phyloP scores from a whole-genome alignment of 495 filamentous ascomycete genomes.

The Penicillium paradoxum region DNA sequence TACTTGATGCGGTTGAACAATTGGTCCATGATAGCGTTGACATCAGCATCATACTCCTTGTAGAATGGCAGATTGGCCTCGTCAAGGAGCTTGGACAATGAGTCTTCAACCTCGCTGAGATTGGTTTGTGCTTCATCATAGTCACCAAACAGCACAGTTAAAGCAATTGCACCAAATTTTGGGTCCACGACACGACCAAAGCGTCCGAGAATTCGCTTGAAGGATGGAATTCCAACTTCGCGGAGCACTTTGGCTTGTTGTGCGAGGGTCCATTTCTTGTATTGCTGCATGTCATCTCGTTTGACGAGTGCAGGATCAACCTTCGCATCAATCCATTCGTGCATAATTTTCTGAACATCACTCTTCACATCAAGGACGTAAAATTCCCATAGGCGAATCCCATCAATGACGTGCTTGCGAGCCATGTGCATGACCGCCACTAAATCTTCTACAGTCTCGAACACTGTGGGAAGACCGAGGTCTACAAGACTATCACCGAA shows the following conservation, averaged over 20 bases:
- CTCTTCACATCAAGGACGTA: constrained; percentile 77
- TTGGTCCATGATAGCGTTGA: constrained; percentile 78
- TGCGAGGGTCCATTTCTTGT: constrained; percentile 49
- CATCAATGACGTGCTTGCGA: constrained; percentile 71
- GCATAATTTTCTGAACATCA: constrained; percentile 61
- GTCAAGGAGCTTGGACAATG: constrained; percentile 62
- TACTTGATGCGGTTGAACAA: constrained; percentile 93
- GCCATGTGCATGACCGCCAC: constrained; percentile 76
- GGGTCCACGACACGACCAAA: constrained; percentile 67
- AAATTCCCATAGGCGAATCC: constrained; percentile 85
- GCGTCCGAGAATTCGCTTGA: constrained; percentile 70
- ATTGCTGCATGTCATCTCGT: constrained; percentile 37
- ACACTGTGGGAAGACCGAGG: constrained; percentile 66
- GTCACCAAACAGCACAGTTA: constrained; percentile 64
- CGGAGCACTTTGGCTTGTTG: constrained; percentile 59
- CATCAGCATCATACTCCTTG: constrained; percentile 81
- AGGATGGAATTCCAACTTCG: constrained; percentile 59
- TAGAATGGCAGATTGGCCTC: constrained; percentile 85
- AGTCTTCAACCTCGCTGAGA: constrained; percentile 36
- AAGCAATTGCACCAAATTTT: constrained; percentile 59
- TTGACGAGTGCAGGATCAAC: constrained; percentile 34
- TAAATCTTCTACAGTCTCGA: constrained; percentile 70
- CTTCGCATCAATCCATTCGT: constrained; percentile 63
- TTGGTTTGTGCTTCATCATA: constrained; percentile 49
- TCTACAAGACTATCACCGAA: constrained; percentile 64